These are phyloP conservation scores for Epithemia pelagica DNA, from an alignment of 108 stramenopile species.

Conservation along the genomic window DNA sequence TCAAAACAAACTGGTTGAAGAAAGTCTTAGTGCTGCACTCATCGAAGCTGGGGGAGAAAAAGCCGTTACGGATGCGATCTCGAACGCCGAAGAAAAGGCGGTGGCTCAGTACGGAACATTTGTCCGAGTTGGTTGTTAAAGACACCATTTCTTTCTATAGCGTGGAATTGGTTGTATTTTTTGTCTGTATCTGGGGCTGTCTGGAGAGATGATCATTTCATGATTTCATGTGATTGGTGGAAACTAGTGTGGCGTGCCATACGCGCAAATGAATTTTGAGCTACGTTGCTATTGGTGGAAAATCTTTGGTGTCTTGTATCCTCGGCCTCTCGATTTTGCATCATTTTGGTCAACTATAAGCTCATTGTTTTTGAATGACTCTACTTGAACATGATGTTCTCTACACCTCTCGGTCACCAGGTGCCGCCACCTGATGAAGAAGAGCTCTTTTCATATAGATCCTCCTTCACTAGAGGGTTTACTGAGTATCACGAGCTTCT, in stretches of 20 bases:
- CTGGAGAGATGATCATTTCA: no score
- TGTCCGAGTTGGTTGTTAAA: slow-evolving; percentile 1
- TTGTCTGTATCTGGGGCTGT: no score
- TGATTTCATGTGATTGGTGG: no score
- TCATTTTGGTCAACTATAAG: no score
- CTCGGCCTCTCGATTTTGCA: no score
- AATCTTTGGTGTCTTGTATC: no score
- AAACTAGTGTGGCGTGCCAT: no score
- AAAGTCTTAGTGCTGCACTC: slow-evolving; percentile 29
- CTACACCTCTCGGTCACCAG: not conserved
- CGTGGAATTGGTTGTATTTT: no score
- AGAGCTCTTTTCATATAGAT: not conserved
- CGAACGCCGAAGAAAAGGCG: slow-evolving; percentile 31
- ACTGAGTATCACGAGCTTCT: not conserved
- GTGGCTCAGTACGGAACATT: slow-evolving; percentile 30
- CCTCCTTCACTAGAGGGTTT: not conserved
- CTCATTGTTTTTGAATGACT: no score
- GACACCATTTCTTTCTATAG: no score
- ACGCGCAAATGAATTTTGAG: no score
- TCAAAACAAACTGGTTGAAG: slow-evolving; percentile 33
- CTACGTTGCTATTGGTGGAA: no score
- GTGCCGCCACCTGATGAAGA: not conserved
- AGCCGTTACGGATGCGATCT: slow-evolving; percentile 32
- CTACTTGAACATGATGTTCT: not conserved
- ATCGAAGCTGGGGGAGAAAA: slow-evolving; percentile 19